Base-by-base conservation (phyloP, 768 basidiomycete genomes). In the Boletus rex-veris region DNA sequence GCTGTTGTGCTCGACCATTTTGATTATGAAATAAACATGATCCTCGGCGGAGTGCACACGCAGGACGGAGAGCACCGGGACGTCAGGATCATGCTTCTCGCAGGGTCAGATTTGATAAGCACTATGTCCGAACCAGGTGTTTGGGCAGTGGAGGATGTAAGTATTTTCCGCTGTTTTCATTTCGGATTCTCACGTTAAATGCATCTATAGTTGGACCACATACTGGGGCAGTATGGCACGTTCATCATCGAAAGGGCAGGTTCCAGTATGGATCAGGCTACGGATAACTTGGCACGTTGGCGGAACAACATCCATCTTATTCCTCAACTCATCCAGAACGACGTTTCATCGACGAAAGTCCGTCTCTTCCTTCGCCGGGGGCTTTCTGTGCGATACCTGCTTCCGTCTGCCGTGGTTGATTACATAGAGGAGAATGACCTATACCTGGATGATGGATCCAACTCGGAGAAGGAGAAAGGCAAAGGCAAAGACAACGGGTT, bases 81-180 rank as follows among this genome's bases (percentile, higher is more conserved):
- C 65, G 86, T 90, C 58, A 86, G 86, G 58, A 80, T 98, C 60
- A 91, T 98, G 88, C 82, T 99, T 39, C 82, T 99, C 50, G 97
- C 97, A 5, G 97, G 97, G n/a, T 94, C 91, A 11, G 97, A 99
- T 73, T 78, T 99, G 63, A 98, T 98, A 71, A 85, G 91, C 64
- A 97, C 94, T 26, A 98, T 99, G 88, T 91, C 90, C 60, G 94
- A 98, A 74, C 97, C 97, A 26, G 96, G 97, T 16, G 96, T 99
- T 36, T 99, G 97, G 97, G 84, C 87, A 51, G 86, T 94, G 64
- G 79, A 83, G 55, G 97, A 99, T 80, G 94, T 96, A 73, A 68
- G 92, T 80, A 41, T 55, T 45, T 45, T 41, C 48, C 45, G 7
- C 48, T 18, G 31, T 5, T 48, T 44, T 47, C 48, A 52, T 60